These are phyloP conservation scores for Globisporangium canariense DNA, from an alignment of 352 stramenopile genomes.

Conservation along the genomic window DNA sequence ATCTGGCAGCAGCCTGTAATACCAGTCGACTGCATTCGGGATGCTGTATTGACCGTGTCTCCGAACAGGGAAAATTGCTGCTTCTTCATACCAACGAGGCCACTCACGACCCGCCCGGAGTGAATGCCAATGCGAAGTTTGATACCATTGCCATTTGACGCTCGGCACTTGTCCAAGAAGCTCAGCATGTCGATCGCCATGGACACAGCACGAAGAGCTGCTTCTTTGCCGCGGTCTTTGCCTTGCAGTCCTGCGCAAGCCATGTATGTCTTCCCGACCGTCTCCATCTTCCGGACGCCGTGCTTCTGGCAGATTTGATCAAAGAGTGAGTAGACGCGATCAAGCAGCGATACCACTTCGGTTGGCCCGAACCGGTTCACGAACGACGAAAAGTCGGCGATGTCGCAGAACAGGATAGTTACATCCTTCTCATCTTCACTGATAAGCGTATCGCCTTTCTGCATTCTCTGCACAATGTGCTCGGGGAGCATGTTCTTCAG, in stretches of 20 bases:
- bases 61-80: constrained; percentile 93
- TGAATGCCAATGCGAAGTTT: constrained; percentile 91
- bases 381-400: constrained; percentile 77
- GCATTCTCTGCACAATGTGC: constrained; percentile 82
- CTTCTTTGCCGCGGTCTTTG: constrained; percentile 72
- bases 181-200: constrained; percentile 81
- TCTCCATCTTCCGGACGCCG: constrained; percentile 92
- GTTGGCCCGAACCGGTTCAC: constrained; percentile 74
- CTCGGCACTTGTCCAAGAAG: constrained; percentile 60
- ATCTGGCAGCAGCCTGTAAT: constrained; percentile 76
- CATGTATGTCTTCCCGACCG: constrained; percentile 91
- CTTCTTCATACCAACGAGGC: constrained; percentile 90
- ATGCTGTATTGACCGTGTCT: constrained; percentile 90
- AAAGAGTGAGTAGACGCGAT: constrained; percentile 91
- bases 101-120: constrained; percentile 84
- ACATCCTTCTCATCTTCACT: constrained; percentile 87
- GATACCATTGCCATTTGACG: constrained; percentile 79
- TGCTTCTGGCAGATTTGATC: constrained; percentile 90
- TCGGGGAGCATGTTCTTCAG: constrained; percentile 85
- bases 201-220: constrained; percentile 63
- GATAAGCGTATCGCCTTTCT: constrained; percentile 78
- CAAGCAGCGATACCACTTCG: constrained; percentile 81
- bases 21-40: constrained; percentile 88
- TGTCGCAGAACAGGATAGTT: constrained; percentile 86
- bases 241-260: constrained; percentile 81